phyloP scores from a whole-genome alignment of 225 moss, liverwort and hornwort genomes.

The Climacium dendroides region DNA sequence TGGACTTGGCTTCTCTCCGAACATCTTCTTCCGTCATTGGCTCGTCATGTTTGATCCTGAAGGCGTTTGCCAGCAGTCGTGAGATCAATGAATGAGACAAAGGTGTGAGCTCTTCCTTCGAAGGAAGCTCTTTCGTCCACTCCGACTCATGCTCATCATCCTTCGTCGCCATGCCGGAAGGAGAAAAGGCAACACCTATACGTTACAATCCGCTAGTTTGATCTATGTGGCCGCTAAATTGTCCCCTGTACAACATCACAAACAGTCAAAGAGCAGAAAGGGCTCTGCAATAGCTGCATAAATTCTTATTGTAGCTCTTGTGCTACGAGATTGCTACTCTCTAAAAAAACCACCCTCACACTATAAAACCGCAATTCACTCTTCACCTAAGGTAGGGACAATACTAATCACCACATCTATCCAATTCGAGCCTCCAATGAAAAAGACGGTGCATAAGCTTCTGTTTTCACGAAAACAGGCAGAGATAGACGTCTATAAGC shows the following conservation, averaged over 20 bases:
- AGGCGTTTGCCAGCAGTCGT: slow-evolving; percentile 54
- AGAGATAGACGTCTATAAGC: neutral
- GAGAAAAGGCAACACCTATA: neutral
- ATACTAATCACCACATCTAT: neutral
- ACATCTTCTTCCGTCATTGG: slow-evolving; percentile 50
- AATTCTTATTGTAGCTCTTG: neutral
- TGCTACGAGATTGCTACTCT: neutral
- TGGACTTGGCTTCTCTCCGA: slow-evolving; percentile 24
- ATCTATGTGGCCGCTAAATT: neutral
- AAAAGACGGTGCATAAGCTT: neutral
- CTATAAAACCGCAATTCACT: neutral
- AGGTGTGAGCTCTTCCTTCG: slow-evolving; percentile 65
- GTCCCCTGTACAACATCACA: neutral
- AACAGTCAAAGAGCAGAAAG: neutral
- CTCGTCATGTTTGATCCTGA: slow-evolving; percentile 57
- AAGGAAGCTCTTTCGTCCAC: slow-evolving; percentile 77
- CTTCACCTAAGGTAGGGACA: neutral
- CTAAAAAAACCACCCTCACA: neutral
- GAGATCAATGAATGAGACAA: slow-evolving; percentile 66
- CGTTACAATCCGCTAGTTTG: neutral
- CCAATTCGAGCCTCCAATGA: neutral
- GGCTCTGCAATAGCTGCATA: neutral
- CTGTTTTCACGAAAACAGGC: neutral
- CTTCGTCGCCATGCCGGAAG: slow-evolving; percentile 21
- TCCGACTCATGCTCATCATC: slow-evolving; percentile 64